Percentiles rank a stretch among this genome's conserved stretches.
These are phyloP conservation scores for Lipomyces japonicus DNA, from an alignment of 805 yeast species.

Conservation along the genomic window DNA sequence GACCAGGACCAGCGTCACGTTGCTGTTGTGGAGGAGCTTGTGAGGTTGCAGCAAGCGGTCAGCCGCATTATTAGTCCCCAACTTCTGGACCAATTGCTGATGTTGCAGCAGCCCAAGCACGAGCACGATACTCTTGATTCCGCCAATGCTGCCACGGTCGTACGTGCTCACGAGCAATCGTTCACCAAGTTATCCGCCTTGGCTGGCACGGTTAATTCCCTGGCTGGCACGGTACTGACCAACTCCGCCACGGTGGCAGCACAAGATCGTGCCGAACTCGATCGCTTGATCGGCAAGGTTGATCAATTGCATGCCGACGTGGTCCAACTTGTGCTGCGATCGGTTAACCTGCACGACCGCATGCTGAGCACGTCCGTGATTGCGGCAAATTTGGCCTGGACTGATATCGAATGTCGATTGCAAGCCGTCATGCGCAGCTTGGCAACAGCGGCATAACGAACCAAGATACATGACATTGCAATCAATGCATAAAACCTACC, in stretches of 20 bases:
- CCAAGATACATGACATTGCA: too few relatives aligned
- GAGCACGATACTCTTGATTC: background rate
- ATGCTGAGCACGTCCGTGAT: slow-evolving; percentile 13
- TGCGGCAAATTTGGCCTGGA: slow-evolving; percentile 20
- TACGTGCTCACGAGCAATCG: too few relatives aligned
- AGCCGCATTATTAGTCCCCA: too few relatives aligned
- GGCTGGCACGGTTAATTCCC: background rate
- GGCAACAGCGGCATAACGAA: background rate
- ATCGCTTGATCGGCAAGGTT: background rate
- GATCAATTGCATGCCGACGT: background rate
- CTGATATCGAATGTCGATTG: slow-evolving; percentile 15
- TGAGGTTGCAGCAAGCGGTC: slow-evolving; percentile 1
- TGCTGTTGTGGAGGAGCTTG: slow-evolving; percentile 6
- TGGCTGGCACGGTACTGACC: background rate
- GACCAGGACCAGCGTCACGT: background rate
- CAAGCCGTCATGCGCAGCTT: slow-evolving; percentile 8
- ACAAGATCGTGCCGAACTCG: background rate
- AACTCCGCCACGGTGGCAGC: background rate
- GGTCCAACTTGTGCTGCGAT: slow-evolving; percentile 2
- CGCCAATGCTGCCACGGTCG: background rate
- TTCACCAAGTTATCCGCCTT: background rate
- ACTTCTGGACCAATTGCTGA: slow-evolving; percentile 5
- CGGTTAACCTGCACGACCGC: slow-evolving; percentile 17
- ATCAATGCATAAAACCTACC: background rate
- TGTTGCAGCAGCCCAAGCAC: slow-evolving; percentile 4